A percentile compares a stretch with the other conserved stretches of the same genome.
These are phyloP conservation scores for Cruciata laevipes DNA, from an alignment of 257 asterid species.

Conservation along the genomic window DNA sequence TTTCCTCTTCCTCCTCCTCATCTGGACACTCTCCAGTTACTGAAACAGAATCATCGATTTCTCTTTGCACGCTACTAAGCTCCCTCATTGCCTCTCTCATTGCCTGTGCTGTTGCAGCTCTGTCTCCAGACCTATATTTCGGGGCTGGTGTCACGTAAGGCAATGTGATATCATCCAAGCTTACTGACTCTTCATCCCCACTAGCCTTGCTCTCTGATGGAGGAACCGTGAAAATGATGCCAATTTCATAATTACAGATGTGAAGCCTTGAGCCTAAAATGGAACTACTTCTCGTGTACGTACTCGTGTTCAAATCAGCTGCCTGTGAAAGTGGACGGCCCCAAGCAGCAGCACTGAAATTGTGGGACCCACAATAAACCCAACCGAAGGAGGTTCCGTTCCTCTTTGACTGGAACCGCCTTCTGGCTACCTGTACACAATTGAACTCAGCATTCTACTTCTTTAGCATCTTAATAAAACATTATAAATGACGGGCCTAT, in stretches of 20 bases:
- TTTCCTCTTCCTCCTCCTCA: slow-evolving; percentile 46
- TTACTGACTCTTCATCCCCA: slow-evolving; percentile 19
- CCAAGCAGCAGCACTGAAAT: slow-evolving; percentile 96
- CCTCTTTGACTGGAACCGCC: slow-evolving; percentile 45
- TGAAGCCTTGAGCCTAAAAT: slow-evolving; percentile 68
- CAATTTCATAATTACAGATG: slow-evolving; percentile 72
- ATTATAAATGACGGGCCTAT: not conserved
- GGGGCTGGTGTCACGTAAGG: slow-evolving; percentile 82
- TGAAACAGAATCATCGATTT: slow-evolving; percentile 23
- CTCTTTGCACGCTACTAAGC: slow-evolving; percentile 29
- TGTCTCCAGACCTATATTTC: slow-evolving; percentile 48
- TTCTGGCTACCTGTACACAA: slow-evolving; percentile 68
- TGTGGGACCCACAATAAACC: slow-evolving; percentile 86
- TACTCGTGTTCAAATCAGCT: slow-evolving; percentile 22
- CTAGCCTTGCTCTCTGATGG: slow-evolving; percentile 33
- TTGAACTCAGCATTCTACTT: slow-evolving; percentile 12
- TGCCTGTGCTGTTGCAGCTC: slow-evolving; percentile 72
- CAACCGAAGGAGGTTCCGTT: slow-evolving; percentile 66
- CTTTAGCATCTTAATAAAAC: not conserved
- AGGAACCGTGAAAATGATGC: slow-evolving; percentile 60
- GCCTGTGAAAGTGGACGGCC: slow-evolving; percentile 55
- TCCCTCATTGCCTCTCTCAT: slow-evolving; percentile 61
- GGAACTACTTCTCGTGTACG: slow-evolving; percentile 24
- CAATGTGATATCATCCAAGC: slow-evolving; percentile 62
- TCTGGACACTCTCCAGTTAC: slow-evolving; percentile 26